Conservation (phyloP, 441 rosid species). For the Aleurites moluccanus region DNA sequence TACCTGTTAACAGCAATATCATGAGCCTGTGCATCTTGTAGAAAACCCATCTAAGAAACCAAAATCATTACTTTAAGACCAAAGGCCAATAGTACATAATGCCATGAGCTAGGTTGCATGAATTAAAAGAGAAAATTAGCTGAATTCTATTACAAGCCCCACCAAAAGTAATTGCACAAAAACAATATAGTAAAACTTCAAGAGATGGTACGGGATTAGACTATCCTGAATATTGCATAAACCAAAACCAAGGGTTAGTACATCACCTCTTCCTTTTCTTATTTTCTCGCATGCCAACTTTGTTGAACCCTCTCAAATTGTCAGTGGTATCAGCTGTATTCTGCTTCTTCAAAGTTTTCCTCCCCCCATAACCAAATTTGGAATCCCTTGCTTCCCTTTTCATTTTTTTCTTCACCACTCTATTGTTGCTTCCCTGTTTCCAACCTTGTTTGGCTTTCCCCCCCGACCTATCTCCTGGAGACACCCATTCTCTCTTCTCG, state of each 20-base stretch:
- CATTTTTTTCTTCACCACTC: constrained; percentile 31
- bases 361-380: constrained; percentile 80
- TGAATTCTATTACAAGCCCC: background rate
- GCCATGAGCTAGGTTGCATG: background rate
- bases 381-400: constrained; percentile 58
- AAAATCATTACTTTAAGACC: background rate
- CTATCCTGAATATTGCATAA: background rate
- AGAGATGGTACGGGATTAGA: background rate
- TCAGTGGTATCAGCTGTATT: constrained; percentile 68
- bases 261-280: constrained; percentile 67
- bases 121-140: background rate
- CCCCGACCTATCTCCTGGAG: constrained; percentile 79
- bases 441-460: constrained; percentile 51
- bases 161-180: background rate
- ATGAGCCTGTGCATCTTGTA: no score
- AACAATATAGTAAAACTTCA: background rate
- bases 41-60: no score
- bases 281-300: constrained; percentile 42
- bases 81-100: no score
- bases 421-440: constrained; percentile 33
- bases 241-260: background rate
- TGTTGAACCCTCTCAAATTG: constrained; percentile 47
- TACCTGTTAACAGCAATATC: no score
- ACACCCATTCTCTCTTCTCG: constrained; percentile 63
- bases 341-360: constrained; percentile 72